A percentile compares a stretch with the other conserved stretches of the same genome.
These are phyloP conservation scores for Plantago lanceolata DNA, from an alignment of 305 asterid genomes.

Conservation along the genomic window DNA sequence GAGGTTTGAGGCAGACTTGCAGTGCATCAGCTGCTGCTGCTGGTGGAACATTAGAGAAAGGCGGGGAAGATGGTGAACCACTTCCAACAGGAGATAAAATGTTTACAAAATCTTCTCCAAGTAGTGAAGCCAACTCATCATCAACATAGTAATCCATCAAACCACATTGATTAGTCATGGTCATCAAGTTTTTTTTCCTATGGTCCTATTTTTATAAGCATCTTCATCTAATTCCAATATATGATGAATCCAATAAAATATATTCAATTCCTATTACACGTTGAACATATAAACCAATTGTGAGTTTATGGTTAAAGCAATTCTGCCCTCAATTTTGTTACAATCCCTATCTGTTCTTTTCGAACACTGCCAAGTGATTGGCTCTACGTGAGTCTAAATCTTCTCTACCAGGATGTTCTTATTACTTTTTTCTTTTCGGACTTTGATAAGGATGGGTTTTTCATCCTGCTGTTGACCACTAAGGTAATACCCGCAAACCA, in stretches of 20 bases:
- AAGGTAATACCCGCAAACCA: too few relatives aligned
- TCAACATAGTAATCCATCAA: conserved; percentile 23
- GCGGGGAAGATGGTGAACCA: conserved; percentile 16
- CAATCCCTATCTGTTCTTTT: not conserved
- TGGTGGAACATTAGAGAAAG: not conserved
- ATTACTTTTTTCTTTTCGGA: not conserved
- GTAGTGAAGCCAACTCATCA: conserved; percentile 28
- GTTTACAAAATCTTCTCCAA: conserved; percentile 22
- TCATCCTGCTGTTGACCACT: too few relatives aligned
- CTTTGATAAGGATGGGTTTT: too few relatives aligned
- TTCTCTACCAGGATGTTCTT: not conserved
- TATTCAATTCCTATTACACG: not conserved
- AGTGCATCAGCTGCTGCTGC: not conserved
- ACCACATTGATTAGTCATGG: conserved; percentile 13
- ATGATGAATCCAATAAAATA: not conserved
- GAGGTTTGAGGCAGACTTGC: conserved; percentile 2
- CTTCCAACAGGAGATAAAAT: conserved; percentile 14
- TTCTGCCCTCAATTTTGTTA: conserved; percentile 1
- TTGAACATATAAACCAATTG: conserved; percentile 1
- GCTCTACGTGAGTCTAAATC: not conserved
- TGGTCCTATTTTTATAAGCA: not conserved
- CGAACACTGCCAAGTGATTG: not conserved
- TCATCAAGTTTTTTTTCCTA: not conserved
- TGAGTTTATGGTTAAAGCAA: conserved; percentile 4
- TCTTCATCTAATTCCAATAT: not conserved